Conservation (phyloP, 2,329 filamentous ascomycete genomes). For the Malbranchea cinnamomea region DNA sequence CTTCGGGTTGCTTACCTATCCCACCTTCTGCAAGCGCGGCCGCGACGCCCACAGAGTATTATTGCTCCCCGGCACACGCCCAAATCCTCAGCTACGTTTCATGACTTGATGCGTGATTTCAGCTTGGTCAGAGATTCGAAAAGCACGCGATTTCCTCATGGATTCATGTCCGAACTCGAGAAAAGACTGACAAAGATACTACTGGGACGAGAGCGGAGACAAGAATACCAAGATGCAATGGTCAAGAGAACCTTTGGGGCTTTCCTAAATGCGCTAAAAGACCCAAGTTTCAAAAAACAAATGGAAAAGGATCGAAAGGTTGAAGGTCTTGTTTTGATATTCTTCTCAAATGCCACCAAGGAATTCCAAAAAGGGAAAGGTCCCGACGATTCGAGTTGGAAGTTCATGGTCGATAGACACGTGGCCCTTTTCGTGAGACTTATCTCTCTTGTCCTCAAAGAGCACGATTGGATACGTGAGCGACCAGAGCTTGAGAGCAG, state of each 20-base stretch:
- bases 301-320: constrained; percentile 90
- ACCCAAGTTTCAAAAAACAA: constrained; percentile 70
- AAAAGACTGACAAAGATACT: constrained; percentile 71
- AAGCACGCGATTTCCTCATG: constrained; percentile 55
- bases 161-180: constrained; percentile 54
- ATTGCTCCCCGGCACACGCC: constrained; percentile 50
- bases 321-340: constrained; percentile 86
- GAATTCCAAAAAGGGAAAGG: constrained; percentile 66
- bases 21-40: constrained; percentile 81
- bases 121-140: constrained; percentile 51
- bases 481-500: constrained; percentile 69
- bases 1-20: constrained; percentile 81
- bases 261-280: constrained; percentile 86
- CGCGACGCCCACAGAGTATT: constrained; percentile 71
- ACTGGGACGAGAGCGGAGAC: constrained; percentile 65
- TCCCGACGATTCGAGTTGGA: constrained; percentile 75
- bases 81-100: constrained; percentile 55
- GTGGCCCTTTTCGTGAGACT: constrained; percentile 87
- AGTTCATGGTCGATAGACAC: constrained; percentile 81
- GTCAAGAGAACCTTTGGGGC: constrained; percentile 91
- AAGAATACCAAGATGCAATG: constrained; percentile 77
- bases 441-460: constrained; percentile 62
- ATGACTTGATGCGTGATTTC: constrained; percentile 82
- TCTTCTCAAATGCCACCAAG: constrained; percentile 88
- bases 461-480: constrained; percentile 73